Percentiles rank a stretch among this genome's conserved stretches.
Conservation (phyloP, 1,139 yeast genomes). For the Yamadazyma mexicana region DNA sequence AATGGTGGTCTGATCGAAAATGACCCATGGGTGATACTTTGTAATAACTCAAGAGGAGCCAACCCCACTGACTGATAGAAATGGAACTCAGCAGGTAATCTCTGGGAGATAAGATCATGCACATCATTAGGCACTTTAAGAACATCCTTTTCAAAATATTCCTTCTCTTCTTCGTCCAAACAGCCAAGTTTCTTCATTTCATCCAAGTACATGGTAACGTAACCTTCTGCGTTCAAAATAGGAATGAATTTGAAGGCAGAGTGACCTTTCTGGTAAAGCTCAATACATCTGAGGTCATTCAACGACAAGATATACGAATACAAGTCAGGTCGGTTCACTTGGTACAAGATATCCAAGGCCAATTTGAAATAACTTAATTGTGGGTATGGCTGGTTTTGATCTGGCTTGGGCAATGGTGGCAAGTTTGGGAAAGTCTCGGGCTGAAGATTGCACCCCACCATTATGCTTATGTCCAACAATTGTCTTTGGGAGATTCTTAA, state of each 20-base stretch:
- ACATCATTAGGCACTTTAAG: slow-evolving; percentile 68
- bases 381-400: slow-evolving; percentile 43
- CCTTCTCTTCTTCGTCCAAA: slow-evolving; percentile 8
- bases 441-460: slow-evolving; percentile 78
- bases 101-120: slow-evolving; percentile 80
- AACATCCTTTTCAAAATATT: slow-evolving; percentile 6
- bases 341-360: slow-evolving; percentile 45
- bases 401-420: slow-evolving; percentile 52
- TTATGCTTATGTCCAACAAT: slow-evolving; percentile 70
- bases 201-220: slow-evolving; percentile 55
- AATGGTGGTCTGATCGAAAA: slow-evolving; percentile 67
- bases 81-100: slow-evolving; percentile 83
- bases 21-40: slow-evolving; percentile 66
- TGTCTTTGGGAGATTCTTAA: slow-evolving; percentile 62
- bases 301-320: slow-evolving; percentile 37
- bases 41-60: slow-evolving; percentile 62
- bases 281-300: slow-evolving; percentile 39
- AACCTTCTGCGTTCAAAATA: slow-evolving; percentile 66
- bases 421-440: slow-evolving; percentile 61
- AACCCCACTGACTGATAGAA: slow-evolving; percentile 82
- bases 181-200: slow-evolving; percentile 42
- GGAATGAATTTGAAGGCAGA: slow-evolving; percentile 57
- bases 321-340: slow-evolving; percentile 30
- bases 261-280: slow-evolving; percentile 40
- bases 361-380: slow-evolving; percentile 45